These are phyloP conservation scores for Cylindrodendrum hubeiense DNA, from an alignment of 2,329 filamentous ascomycete genomes.

Conservation along the genomic window DNA sequence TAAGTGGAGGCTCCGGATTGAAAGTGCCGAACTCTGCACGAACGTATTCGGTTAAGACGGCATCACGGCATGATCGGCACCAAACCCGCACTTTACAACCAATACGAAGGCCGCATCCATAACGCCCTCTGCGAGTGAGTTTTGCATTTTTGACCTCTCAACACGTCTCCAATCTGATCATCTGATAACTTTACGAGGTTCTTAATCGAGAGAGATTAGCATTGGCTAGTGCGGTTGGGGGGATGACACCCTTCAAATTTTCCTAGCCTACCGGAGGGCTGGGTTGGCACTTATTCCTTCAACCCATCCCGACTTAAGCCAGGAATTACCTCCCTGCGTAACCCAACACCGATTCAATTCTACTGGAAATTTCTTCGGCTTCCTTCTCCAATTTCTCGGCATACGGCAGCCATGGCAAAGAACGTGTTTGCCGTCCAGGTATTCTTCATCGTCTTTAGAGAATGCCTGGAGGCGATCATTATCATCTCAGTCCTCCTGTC, in stretches of 20 bases:
- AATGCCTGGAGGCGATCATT: slow-evolving; percentile 81
- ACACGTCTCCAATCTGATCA: slow-evolving; percentile 14
- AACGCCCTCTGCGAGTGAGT: not conserved
- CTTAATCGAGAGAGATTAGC: not conserved
- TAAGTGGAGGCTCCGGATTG: slow-evolving; percentile 12
- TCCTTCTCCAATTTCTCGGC: not conserved
- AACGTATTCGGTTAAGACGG: slow-evolving; percentile 20
- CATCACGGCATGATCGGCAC: slow-evolving; percentile 4
- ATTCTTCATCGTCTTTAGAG: slow-evolving; percentile 88
- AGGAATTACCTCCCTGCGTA: not conserved
- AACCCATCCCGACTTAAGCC: slow-evolving; percentile 9
- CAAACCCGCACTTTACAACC: not conserved
- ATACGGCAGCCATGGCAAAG: slow-evolving; percentile 62
- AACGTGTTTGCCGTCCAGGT: slow-evolving; percentile 80
- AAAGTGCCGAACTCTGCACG: not conserved
- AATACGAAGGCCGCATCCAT: slow-evolving; percentile 12
- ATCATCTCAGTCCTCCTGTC: slow-evolving; percentile 84
- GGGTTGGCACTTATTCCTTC: not conserved
- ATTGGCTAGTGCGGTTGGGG: not conserved
- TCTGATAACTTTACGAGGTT: slow-evolving; percentile 21
- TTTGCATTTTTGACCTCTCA: not conserved
- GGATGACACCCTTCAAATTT: not conserved
- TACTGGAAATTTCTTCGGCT: not conserved
- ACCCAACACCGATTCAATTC: not conserved
- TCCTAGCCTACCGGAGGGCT: no score